phyloP scores from a whole-genome alignment of 495 filamentous ascomycete genomes.

The Talaromyces borbonicus region DNA sequence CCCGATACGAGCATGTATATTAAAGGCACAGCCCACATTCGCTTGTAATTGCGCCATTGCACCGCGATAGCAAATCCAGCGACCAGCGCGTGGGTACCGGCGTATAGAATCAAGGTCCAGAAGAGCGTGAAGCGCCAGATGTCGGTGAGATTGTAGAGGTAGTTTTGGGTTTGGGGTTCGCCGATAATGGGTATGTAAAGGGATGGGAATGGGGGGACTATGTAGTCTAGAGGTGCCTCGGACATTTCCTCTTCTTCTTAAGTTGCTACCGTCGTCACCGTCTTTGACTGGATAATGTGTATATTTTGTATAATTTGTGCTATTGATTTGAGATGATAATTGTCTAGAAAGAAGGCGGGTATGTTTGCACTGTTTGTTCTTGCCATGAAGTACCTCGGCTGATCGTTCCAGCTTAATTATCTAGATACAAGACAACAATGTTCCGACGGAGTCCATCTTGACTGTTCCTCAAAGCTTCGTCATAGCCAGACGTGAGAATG shows the following conservation, averaged over 20 bases:
- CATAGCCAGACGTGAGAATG: conserved; percentile 16
- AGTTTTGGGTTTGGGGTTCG: conserved; percentile 40
- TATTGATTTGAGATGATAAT: no score
- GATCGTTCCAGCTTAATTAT: no score
- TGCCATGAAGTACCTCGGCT: no score
- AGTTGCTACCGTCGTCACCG: no score
- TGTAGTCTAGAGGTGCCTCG: conserved; percentile 57
- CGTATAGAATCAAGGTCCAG: conserved; percentile 62
- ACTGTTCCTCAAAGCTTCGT: not conserved
- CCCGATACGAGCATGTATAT: conserved; percentile 66
- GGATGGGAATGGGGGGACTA: conserved; percentile 71
- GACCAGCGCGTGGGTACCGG: conserved; percentile 37
- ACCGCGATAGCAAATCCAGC: conserved; percentile 64
- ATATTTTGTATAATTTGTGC: no score
- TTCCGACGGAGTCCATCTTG: not conserved
- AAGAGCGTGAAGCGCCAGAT: conserved; percentile 87
- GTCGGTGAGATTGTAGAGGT: conserved; percentile 69
- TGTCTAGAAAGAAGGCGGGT: no score
- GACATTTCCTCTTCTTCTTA: no score
- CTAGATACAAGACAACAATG: no score
- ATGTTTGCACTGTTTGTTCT: no score
- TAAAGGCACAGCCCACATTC: conserved; percentile 67
- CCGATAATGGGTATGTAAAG: conserved; percentile 68
- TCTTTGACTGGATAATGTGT: no score
- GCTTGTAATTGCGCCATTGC: conserved; percentile 59